Conservation (phyloP, 1,284 basidiomycete species). For the Tylopilus sp. region DNA sequence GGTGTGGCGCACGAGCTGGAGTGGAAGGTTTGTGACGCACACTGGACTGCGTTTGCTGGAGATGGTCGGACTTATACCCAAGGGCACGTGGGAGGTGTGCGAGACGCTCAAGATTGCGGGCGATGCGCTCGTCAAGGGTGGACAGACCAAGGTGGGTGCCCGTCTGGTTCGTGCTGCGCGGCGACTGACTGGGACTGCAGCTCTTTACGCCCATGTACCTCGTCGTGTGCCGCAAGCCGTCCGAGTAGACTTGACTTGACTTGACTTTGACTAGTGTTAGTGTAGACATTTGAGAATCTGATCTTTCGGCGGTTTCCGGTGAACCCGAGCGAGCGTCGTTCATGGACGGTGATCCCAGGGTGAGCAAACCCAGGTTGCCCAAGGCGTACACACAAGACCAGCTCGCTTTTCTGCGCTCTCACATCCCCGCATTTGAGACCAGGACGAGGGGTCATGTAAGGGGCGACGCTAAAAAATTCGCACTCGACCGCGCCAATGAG, state of each 20-base stretch:
- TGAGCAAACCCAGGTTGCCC: slow-evolving; percentile 52
- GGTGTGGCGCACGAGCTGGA: slow-evolving; percentile 86
- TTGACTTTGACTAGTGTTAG: too few species aligned
- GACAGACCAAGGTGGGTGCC: slow-evolving; percentile 69
- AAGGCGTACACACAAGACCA: slow-evolving; percentile 51
- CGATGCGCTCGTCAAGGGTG: slow-evolving; percentile 79
- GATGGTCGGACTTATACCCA: slow-evolving; percentile 77
- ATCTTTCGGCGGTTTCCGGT: slow-evolving; percentile 29
- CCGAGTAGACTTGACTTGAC: slow-evolving; percentile 5
- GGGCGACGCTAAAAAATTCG: slow-evolving; percentile 62
- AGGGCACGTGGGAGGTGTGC: slow-evolving; percentile 91
- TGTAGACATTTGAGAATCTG: too few species aligned
- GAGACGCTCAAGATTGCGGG: slow-evolving; percentile 86
- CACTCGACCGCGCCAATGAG: slow-evolving; percentile 53
- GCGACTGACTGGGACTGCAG: slow-evolving; percentile 36
- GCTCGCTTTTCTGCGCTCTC: slow-evolving; percentile 51
- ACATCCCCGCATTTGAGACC: slow-evolving; percentile 48
- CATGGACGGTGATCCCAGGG: slow-evolving; percentile 35
- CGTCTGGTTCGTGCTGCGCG: background rate
- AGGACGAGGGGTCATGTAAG: slow-evolving; percentile 46
- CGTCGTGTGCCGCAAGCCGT: slow-evolving; percentile 64
- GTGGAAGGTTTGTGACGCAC: slow-evolving; percentile 86
- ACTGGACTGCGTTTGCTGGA: slow-evolving; percentile 79
- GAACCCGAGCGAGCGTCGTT: background rate
- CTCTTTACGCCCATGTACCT: slow-evolving; percentile 83